phyloP scores from a whole-genome alignment of 306 rosid species.

The Styphnolobium japonicum region DNA sequence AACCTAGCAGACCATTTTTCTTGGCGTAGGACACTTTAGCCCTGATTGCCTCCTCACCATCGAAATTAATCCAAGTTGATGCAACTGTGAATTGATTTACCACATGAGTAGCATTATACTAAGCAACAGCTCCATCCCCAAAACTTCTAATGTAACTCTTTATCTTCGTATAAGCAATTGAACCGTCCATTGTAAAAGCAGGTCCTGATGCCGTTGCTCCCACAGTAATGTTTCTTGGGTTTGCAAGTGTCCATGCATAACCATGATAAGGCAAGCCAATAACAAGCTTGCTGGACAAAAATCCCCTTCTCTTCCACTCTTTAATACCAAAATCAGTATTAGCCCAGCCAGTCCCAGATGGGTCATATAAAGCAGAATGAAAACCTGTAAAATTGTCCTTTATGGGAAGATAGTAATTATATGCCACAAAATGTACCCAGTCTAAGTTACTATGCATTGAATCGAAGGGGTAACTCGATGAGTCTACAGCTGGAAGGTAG shows the following conservation, averaged over 20 bases:
- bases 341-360: not conserved
- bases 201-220: constrained; percentile 31
- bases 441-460: constrained; percentile 14
- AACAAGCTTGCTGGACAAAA: constrained; percentile 20
- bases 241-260: constrained; percentile 29
- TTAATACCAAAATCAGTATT: not conserved
- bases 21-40: constrained; percentile 32
- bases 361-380: constrained; percentile 31
- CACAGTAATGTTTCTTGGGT: not conserved
- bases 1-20: constrained; percentile 26
- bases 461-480: not conserved
- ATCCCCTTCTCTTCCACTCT: not conserved
- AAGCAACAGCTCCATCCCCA: not conserved
- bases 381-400: not conserved
- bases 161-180: not conserved
- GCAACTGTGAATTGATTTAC: constrained; percentile 19
- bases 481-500: too few relatives aligned
- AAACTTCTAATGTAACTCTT: not conserved
- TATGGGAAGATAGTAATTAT: constrained; percentile 25
- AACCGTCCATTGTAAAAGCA: constrained; percentile 15
- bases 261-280: constrained; percentile 42
- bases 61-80: constrained; percentile 22
- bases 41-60: constrained; percentile 26
- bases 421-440: constrained; percentile 25
- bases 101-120: not conserved